Conservation (phyloP, 2,329 filamentous ascomycete genomes). For the Domatiomyces globalis region DNA sequence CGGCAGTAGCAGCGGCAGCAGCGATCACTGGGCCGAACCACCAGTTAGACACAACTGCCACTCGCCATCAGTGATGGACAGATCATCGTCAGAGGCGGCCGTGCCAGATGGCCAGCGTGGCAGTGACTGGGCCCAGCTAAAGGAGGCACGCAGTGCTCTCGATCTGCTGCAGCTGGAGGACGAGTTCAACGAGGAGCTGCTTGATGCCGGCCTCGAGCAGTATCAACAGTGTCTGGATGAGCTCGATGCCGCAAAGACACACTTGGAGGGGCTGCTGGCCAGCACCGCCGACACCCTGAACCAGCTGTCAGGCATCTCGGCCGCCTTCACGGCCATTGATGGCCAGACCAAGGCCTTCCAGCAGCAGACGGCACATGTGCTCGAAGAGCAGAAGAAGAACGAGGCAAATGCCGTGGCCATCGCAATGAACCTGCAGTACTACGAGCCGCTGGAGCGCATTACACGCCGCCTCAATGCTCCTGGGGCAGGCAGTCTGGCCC, state of each 20-base stretch:
- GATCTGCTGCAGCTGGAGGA: conserved; percentile 47
- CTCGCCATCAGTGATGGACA: neutral
- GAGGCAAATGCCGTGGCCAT: conserved; percentile 70
- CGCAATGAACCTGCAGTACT: conserved; percentile 82
- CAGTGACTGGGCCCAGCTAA: conserved; percentile 2
- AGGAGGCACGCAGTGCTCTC: conserved; percentile 33
- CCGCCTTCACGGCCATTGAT: conserved; percentile 78
- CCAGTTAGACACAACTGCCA: too few relatives aligned
- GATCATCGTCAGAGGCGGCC: neutral
- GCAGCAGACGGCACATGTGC: conserved; percentile 74
- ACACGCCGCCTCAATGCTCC: conserved; percentile 84
- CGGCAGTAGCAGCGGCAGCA: too few relatives aligned
- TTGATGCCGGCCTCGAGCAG: conserved; percentile 71
- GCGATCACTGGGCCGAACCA: too few relatives aligned
- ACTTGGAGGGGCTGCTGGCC: conserved; percentile 63
- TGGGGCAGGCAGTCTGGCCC: conserved; percentile 71
- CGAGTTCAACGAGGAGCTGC: conserved; percentile 49
- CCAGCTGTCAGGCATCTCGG: conserved; percentile 63
- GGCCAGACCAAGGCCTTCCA: conserved; percentile 86
- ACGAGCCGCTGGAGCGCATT: conserved; percentile 81
- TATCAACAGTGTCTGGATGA: conserved; percentile 76
- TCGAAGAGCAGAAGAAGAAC: conserved; percentile 67
- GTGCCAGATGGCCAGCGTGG: conserved; percentile 11
- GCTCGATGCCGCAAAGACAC: conserved; percentile 62
- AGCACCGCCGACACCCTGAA: conserved; percentile 65